Conservation (phyloP, 768 basidiomycete genomes). For the Baorangia bicolor region DNA sequence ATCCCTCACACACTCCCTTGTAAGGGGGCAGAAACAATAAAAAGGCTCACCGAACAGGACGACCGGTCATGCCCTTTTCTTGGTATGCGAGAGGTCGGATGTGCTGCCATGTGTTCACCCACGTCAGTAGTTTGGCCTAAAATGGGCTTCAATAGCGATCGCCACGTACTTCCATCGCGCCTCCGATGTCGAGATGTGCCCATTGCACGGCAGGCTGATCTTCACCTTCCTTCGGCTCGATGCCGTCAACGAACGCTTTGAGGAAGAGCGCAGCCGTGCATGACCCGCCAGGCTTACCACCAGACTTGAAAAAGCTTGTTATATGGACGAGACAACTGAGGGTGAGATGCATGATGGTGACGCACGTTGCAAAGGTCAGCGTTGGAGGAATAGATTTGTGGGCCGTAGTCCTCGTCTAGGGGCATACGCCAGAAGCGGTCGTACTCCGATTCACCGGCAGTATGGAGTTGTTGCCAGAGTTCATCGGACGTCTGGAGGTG, state of each 20-base stretch:
- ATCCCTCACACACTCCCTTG: too few relatives aligned
- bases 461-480: slow-evolving; percentile 68
- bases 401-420: slow-evolving; percentile 75
- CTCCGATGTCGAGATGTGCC: slow-evolving; percentile 88
- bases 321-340: background rate
- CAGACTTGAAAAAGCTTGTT: slow-evolving; percentile 44
- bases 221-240: slow-evolving; percentile 58
- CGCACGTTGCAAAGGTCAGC: slow-evolving; percentile 72
- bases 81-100: slow-evolving; percentile 59
- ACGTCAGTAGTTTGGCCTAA: background rate
- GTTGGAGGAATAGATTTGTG: slow-evolving; percentile 74
- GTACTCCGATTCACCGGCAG: slow-evolving; percentile 70
- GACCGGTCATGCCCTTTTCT: slow-evolving; percentile 76
- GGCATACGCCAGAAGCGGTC: slow-evolving; percentile 93
- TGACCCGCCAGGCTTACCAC: slow-evolving; percentile 69
- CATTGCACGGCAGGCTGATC: slow-evolving; percentile 60
- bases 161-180: slow-evolving; percentile 63
- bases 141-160: slow-evolving; percentile 4
- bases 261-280: slow-evolving; percentile 88
- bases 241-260: slow-evolving; percentile 76
- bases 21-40: background rate
- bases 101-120: slow-evolving; percentile 32
- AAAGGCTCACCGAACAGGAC: slow-evolving; percentile 67
- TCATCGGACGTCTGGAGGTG: slow-evolving; percentile 59
- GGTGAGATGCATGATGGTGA: background rate